A percentile compares a stretch with the other conserved stretches of the same genome.
These are phyloP conservation scores for Solanum chilense DNA, from an alignment of 257 asterid species.

Conservation along the genomic window DNA sequence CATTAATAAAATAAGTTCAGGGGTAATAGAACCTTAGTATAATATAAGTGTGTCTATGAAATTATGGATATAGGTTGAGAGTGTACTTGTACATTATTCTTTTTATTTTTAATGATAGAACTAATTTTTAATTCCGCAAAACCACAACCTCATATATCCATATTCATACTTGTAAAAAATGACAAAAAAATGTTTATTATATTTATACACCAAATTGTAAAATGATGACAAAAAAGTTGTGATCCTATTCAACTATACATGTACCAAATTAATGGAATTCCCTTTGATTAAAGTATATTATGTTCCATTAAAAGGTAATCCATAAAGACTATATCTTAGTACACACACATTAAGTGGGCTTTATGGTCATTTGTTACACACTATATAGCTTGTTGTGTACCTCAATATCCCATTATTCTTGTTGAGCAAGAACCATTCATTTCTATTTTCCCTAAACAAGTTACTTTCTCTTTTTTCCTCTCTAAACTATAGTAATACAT, in stretches of 20 bases:
- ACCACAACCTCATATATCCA: background rate
- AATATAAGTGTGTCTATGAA: too few relatives aligned
- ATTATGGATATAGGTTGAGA: fast-evolving
- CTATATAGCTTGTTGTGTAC: conserved; percentile 3
- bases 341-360: background rate
- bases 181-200: background rate
- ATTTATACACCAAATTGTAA: background rate
- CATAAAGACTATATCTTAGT: background rate
- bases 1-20: too few relatives aligned
- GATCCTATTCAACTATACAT: background rate
- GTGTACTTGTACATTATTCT: fast-evolving
- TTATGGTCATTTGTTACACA: background rate
- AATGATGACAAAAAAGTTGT: background rate
- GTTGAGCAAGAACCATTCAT: conserved; percentile 4
- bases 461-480: background rate
- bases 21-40: too few relatives aligned
- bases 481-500: background rate
- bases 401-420: background rate
- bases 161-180: background rate
- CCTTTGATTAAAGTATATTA: background rate
- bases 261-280: background rate
- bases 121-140: background rate
- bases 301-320: background rate
- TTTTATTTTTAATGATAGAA: background rate
- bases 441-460: background rate